Base-by-base conservation (phyloP, 148 eudicot genomes). In the Selenicereus undatus region DNA sequence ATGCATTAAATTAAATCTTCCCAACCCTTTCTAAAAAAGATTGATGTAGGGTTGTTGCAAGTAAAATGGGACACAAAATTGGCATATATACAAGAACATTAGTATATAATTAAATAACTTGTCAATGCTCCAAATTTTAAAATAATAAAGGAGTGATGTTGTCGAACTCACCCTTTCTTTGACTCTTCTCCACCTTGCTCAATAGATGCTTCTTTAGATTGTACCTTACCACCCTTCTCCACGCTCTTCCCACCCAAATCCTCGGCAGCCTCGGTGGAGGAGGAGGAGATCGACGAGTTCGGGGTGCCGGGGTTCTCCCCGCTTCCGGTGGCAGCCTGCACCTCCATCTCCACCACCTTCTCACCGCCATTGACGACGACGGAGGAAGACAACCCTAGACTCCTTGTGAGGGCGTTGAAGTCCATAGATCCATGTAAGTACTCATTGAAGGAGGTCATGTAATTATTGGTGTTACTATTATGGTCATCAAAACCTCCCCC, bases 261-360 rank as follows among this genome's bases (percentile, higher is more conserved):
- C n/a, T 85, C 90, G 10, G 87, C 91, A n/a, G 85, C 95, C 80
- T 93, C 94, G 6, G 85, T 87, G 5, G 97, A 93, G 0, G 94
- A 88, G 1, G 89, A 89, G 2, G 93, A 87, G 43, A 86, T 84
- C 21, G 93, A 89, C 66, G 95, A 93, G 85, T 89, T 90, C 1
- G 93, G 97, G 0, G 94, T 91, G 1, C 64, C 64, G n/a, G 86
- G 86, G 36, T 78, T 81, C 48, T 66, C 81, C 21, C 79, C 79
- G 70, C 82, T 54, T 16, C 84, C 82, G 27, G 42, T 65, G 14
- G 36, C 56, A 27, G 29, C 83, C 27, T 54, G 70, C 9, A 20
- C 77, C 21, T 29, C 78, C 18, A 18, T 60, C 60, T 11, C 60
- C 5, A 1, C n/a, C 11, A 71, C 70, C 35, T 60, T 75, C 20